Base-by-base conservation (phyloP, 345 rosid species). In the Clarkia xantiana region DNA sequence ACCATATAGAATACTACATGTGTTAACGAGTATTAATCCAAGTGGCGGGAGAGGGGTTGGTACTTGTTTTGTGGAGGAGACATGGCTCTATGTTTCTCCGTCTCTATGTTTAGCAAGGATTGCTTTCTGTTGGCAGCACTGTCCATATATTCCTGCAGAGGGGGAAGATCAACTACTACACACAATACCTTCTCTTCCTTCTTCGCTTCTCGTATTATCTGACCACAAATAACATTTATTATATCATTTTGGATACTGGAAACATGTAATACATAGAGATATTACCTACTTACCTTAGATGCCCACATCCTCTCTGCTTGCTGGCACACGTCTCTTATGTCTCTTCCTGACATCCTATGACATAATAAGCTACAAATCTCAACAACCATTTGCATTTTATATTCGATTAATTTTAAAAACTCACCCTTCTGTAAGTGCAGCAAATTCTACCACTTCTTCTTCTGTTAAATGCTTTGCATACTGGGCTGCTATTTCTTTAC, bases 231-330 rank as follows among this genome's bases (percentile, higher is more conserved):
- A 22, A 58, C 18, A 50, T n/a, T 36, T 46, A 16, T 1, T 14
- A 52, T 18, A 16, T 16, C 9, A 14, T 20, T 23, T n/a, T 2
- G 11, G 19, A 44, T 10, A 9, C 2, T 7, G 36, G 44, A 46
- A 39, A 12, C 14, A 11, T 17, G 15, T 0, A 2, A 45, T 0
- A 40, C 1, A 11, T 29, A 15, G 0, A 11, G 42, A 25, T 29
- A 57, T 15, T 3, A 19, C 18, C 10, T 13, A 4, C 18, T 3
- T 61, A 76, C 98, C 93, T 84, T 87, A 16, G 96, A 87, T 45
- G 96, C 98, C 96, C 98, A 82, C 18, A 73, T 61, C 14, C 98
- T 70, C 74, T 91, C 98, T 34, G 96, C 95, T 66, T 80, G 94
- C 72, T 86, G 94, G 61, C 96, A 87, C 43, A 72, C 77, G 57